Percentiles rank a stretch among this genome's conserved stretches.
phyloP scores from a whole-genome alignment of 2,329 filamentous ascomycete species.

The Cladosporium oxysporum region DNA sequence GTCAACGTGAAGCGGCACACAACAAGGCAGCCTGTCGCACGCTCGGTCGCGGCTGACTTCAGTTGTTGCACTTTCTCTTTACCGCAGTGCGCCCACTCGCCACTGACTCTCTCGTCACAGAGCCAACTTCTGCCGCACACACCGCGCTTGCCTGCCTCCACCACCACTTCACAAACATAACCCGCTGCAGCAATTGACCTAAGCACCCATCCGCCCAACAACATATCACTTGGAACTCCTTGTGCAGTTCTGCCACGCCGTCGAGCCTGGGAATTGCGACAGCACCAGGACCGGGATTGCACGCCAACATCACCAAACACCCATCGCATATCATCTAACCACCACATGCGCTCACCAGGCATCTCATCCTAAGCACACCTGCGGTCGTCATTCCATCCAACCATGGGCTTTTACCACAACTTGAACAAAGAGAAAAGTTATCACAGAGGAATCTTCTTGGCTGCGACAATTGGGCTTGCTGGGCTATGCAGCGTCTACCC shows the following conservation, averaged over 20 bases:
- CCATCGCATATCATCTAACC: neutral
- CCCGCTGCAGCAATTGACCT: neutral
- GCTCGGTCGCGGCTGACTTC: neutral
- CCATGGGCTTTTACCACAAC: conserved; percentile 31
- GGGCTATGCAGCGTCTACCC: conserved; percentile 40
- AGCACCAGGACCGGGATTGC: neutral
- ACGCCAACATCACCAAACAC: neutral
- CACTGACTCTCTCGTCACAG: neutral
- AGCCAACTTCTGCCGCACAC: neutral
- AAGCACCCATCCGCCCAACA: neutral
- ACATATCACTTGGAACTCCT: neutral
- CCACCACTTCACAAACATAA: neutral
- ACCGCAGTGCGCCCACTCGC: neutral
- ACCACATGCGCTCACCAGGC: neutral
- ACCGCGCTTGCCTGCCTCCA: conserved; percentile 6
- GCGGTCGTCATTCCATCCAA: neutral
- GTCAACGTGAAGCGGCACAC: conserved; percentile 5
- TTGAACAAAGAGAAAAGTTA: conserved; percentile 37
- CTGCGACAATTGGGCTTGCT: conserved; percentile 32
- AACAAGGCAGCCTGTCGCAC: neutral
- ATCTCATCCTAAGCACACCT: neutral
- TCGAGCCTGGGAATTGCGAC: neutral
- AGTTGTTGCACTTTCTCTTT: neutral
- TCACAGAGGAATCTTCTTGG: conserved; percentile 37
- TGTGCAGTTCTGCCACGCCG: neutral